These are phyloP conservation scores for Tulasnella sp. DNA, from an alignment of 768 basidiomycete genomes.

Conservation along the genomic window DNA sequence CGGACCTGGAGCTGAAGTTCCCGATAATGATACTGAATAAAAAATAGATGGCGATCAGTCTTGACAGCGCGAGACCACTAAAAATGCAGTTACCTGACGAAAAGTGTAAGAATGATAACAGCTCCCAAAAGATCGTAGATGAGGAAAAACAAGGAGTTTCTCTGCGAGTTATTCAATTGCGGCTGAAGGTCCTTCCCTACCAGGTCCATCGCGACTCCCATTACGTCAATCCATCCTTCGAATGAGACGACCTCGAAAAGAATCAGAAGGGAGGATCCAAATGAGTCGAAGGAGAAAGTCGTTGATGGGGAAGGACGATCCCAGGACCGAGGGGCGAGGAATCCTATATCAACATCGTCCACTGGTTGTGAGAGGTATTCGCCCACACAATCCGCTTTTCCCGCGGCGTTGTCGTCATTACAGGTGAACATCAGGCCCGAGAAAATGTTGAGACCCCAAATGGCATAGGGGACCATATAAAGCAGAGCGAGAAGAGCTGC, in stretches of 20 bases:
- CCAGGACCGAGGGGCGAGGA: constrained; percentile 83
- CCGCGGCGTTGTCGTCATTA: constrained; percentile 58
- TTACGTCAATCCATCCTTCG: constrained; percentile 96
- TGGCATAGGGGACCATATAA: constrained; percentile 88
- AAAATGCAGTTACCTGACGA: constrained; percentile 64
- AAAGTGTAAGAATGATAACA: constrained; percentile 83
- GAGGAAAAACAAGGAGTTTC: constrained; percentile 87
- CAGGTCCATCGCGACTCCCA: constrained; percentile 75
- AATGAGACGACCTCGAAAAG: constrained; percentile 94
- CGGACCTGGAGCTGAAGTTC: constrained; percentile 84
- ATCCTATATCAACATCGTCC: constrained; percentile 55
- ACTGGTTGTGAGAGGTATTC: constrained; percentile 64
- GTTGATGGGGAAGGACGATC: constrained; percentile 77
- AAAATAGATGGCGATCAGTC: constrained; percentile 13
- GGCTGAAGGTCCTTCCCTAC: constrained; percentile 68
- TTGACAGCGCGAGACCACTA: constrained; percentile 22
- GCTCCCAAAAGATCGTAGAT: constrained; percentile 88
- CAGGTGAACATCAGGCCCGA: constrained; percentile 77
- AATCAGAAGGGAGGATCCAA: constrained; percentile 77
- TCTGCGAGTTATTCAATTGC: constrained; percentile 63
- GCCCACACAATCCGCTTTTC: constrained; percentile 62
- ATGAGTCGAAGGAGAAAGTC: constrained; percentile 84
- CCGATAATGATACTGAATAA: constrained; percentile 83
- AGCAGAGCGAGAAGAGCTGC: constrained; percentile 86
- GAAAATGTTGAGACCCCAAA: constrained; percentile 94